Evolutionary conservation across 371 early-diverging fungal genomes (phyloP).

Genomic region (Sporodiniella umbellata): DNA sequence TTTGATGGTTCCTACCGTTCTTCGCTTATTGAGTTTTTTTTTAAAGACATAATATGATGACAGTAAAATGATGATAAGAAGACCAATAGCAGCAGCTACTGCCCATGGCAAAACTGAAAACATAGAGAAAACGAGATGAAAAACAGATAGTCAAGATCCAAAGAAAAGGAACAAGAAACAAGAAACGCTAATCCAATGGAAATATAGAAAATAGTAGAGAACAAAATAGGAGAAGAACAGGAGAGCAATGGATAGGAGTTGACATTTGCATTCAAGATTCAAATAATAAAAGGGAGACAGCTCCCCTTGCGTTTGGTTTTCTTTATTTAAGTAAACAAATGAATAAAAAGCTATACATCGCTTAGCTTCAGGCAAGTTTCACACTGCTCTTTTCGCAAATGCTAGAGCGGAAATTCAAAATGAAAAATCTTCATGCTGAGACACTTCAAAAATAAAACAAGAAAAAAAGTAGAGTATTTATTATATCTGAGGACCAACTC

Average conservation of each 20-base stretch:
- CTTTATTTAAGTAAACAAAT: too few species aligned
- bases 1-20: constrained; percentile 3
- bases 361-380: too few species aligned
- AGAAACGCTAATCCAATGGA: neutral
- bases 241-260: neutral
- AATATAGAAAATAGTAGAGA: neutral
- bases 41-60: constrained; percentile 9
- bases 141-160: neutral
- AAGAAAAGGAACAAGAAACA: neutral
- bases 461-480: neutral
- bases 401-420: constrained; percentile 41
- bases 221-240: neutral
- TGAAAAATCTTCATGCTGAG: too few species aligned
- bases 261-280: neutral
- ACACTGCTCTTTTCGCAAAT: constrained; percentile 19
- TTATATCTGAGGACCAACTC: constrained; percentile 20
- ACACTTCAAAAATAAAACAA: constrained; percentile 8
- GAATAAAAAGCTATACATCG: too few species aligned
- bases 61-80: constrained; percentile 3
- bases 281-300: neutral
- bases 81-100: constrained; percentile 16
- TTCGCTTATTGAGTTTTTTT: constrained; percentile 7
- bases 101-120: constrained; percentile 18
- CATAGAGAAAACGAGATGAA: neutral
- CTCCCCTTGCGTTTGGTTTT: too few species aligned